These are phyloP conservation scores for Boletus sp. DNA, from an alignment of 768 basidiomycete species.

Conservation along the genomic window DNA sequence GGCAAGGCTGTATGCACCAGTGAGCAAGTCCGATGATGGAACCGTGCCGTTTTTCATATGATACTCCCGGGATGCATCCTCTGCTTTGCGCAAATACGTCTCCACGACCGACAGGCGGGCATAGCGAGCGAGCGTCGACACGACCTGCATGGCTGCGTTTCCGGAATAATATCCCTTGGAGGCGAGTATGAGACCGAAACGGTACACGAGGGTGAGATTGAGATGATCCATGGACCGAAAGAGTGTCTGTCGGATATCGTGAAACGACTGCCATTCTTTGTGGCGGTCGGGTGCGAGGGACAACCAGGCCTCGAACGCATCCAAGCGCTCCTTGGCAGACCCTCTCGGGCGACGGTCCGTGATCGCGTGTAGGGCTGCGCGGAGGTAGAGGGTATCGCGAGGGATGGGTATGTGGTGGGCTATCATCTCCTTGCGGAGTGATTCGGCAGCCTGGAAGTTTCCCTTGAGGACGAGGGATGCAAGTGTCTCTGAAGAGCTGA, in stretches of 20 bases:
- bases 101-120: slow-evolving; percentile 32
- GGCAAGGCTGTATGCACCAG: slow-evolving; percentile 34
- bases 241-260: slow-evolving; percentile 31
- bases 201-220: slow-evolving; percentile 37
- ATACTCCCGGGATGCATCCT: slow-evolving; percentile 14
- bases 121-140: slow-evolving; percentile 45
- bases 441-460: slow-evolving; percentile 29
- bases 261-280: slow-evolving; percentile 17
- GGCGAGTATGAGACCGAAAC: slow-evolving; percentile 43
- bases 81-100: slow-evolving; percentile 37
- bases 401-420: slow-evolving; percentile 37
- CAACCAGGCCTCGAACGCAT: slow-evolving; percentile 41
- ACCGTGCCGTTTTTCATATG: not conserved
- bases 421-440: slow-evolving; percentile 39
- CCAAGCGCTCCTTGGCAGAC: slow-evolving; percentile 15
- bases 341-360: slow-evolving; percentile 13
- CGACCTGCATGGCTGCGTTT: slow-evolving; percentile 18
- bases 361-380: slow-evolving; percentile 36
- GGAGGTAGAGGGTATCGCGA: slow-evolving; percentile 34
- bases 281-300: slow-evolving; percentile 38
- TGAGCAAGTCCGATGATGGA: slow-evolving; percentile 9
- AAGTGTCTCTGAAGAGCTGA: slow-evolving; percentile 24
- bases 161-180: slow-evolving; percentile 42
- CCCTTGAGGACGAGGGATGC: slow-evolving; percentile 19
- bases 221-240: slow-evolving; percentile 28